Evolutionary conservation across 2,329 filamentous ascomycete species (phyloP).

Genomic region (Cytospora chrysosperma): DNA sequence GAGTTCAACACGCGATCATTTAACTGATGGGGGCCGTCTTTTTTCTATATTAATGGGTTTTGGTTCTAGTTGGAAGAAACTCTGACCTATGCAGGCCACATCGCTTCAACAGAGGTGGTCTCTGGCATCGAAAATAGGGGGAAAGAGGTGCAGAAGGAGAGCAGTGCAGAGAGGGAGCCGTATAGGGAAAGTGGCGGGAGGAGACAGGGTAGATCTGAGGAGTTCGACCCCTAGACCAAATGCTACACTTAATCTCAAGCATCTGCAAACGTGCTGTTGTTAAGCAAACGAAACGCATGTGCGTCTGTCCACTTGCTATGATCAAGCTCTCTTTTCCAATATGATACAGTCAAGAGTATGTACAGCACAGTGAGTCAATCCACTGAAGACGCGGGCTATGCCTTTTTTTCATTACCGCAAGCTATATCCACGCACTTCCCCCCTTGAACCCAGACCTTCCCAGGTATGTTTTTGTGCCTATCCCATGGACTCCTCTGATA

Average conservation of each 20-base stretch:
- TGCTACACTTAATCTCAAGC: background rate
- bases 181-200: too few species aligned
- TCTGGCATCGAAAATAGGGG: background rate
- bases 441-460: background rate
- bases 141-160: too few species aligned
- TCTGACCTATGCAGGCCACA: background rate
- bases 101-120: constrained; percentile 23
- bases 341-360: background rate
- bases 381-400: background rate
- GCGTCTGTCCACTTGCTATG: background rate
- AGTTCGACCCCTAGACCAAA: background rate
- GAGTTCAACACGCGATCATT: constrained; percentile 27
- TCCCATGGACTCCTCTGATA: background rate
- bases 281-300: background rate
- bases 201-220: too few species aligned
- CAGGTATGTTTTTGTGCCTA: background rate
- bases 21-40: constrained; percentile 32
- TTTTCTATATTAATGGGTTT: background rate
- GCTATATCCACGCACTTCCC: too few species aligned
- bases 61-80: background rate
- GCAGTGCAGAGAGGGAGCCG: too few species aligned
- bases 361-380: background rate
- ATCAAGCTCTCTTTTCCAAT: background rate
- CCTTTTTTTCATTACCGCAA: background rate
- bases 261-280: background rate